Conservation (phyloP, 495 filamentous ascomycete genomes). For the Halenospora varia region DNA sequence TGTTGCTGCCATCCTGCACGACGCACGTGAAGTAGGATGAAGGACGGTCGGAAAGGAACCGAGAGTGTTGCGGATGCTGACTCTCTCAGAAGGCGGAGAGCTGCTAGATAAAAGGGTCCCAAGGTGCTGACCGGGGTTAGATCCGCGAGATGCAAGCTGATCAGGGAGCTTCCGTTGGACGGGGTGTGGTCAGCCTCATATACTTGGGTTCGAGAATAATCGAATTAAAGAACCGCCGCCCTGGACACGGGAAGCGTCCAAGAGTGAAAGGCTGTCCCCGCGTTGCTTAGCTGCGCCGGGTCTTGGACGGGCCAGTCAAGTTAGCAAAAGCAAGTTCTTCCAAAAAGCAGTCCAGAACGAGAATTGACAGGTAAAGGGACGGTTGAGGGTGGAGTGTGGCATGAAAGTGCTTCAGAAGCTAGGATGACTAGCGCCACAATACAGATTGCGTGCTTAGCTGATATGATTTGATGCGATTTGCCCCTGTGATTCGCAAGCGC, state of each 20-base stretch:
- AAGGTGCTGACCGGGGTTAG: background rate
- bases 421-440: background rate
- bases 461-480: background rate
- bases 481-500: background rate
- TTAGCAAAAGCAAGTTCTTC: background rate
- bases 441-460: background rate
- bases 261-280: background rate
- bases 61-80: background rate
- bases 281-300: background rate
- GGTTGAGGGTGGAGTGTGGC: no score
- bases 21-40: background rate
- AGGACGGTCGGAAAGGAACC: background rate
- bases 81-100: background rate
- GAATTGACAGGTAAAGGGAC: no score
- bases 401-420: background rate
- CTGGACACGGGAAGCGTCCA: slow-evolving; percentile 10
- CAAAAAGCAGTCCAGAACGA: no score
- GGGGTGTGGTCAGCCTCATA: slow-evolving; percentile 9
- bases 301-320: background rate
- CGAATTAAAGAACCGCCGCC: slow-evolving; percentile 6
- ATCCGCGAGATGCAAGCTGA: background rate
- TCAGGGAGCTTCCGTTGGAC: no score
- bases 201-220: no score
- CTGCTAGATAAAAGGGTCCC: background rate
- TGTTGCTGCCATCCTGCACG: slow-evolving; percentile 26